These are phyloP conservation scores for Pterulicium gracile DNA, from an alignment of 1,284 basidiomycete genomes.

Conservation along the genomic window DNA sequence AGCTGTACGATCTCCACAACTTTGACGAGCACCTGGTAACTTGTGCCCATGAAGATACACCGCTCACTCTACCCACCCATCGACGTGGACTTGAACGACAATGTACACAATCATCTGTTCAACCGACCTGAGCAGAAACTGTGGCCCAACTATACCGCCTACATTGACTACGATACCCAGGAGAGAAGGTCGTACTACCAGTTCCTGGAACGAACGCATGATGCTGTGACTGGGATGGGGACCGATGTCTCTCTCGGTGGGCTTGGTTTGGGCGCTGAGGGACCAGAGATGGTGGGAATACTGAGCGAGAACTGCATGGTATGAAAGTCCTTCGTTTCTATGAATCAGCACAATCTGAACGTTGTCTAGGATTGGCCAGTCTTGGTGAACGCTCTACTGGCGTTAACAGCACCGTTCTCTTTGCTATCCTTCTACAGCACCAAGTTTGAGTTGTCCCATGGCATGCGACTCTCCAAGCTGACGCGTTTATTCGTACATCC, in stretches of 20 bases:
- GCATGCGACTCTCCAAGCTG: slow-evolving; percentile 38
- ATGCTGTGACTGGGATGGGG: slow-evolving; percentile 47
- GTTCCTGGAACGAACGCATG: slow-evolving; percentile 37
- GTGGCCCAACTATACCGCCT: slow-evolving; percentile 43
- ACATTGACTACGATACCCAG: slow-evolving; percentile 47
- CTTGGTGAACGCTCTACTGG: slow-evolving; percentile 44
- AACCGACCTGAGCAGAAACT: slow-evolving; percentile 36
- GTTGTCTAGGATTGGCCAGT: slow-evolving; percentile 61
- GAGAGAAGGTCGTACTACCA: slow-evolving; percentile 32
- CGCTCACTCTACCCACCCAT: neutral
- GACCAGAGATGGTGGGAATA: slow-evolving; percentile 52
- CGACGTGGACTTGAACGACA: slow-evolving; percentile 24
- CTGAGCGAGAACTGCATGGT: slow-evolving; percentile 62
- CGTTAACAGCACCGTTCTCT: slow-evolving; percentile 47
- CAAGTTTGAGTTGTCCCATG: slow-evolving; percentile 51
- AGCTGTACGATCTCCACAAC: too few relatives aligned
- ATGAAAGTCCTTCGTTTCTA: too few relatives aligned
- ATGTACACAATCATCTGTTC: slow-evolving; percentile 48
- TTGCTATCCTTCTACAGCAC: slow-evolving; percentile 58
- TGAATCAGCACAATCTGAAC: too few relatives aligned
- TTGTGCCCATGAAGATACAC: too few relatives aligned
- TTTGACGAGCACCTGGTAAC: too few relatives aligned
- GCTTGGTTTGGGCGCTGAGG: slow-evolving; percentile 34
- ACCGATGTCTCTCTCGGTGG: slow-evolving; percentile 37
- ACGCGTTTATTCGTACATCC: slow-evolving; percentile 56